A percentile compares a stretch with the other conserved stretches of the same genome.
Conservation (phyloP, 2,329 filamentous ascomycete species). For the Claviceps cyperi region DNA sequence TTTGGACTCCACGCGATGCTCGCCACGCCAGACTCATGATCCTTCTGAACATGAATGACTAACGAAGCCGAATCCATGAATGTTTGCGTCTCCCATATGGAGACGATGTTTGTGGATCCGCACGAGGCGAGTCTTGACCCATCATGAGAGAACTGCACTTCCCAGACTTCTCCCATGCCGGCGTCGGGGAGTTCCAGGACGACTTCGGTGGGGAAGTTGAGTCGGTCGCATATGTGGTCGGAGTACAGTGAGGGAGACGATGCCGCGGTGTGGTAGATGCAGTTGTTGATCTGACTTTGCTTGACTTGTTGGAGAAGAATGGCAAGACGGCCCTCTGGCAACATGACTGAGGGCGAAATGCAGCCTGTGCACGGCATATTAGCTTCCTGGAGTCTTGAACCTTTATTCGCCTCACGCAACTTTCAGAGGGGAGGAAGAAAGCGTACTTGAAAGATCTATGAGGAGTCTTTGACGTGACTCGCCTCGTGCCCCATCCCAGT, state of each 20-base stretch:
- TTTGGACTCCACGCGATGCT: constrained; percentile 88
- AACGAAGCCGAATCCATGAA: constrained; percentile 53
- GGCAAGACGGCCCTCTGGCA: constrained; percentile 79
- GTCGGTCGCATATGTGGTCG: constrained; percentile 71
- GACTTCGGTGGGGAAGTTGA: constrained; percentile 62
- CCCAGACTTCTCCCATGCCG: constrained; percentile 77
- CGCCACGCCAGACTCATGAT: constrained; percentile 58
- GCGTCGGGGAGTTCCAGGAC: constrained; percentile 53
- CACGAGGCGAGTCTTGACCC: constrained; percentile 72
- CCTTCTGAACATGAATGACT: constrained; percentile 19
- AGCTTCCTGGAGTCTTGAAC: background rate
- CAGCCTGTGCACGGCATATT: constrained; percentile 39
- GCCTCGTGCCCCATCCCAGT: constrained; percentile 72
- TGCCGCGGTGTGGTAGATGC: constrained; percentile 76
- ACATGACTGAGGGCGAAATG: constrained; percentile 93
- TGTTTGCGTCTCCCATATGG: constrained; percentile 66
- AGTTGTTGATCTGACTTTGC: constrained; percentile 65
- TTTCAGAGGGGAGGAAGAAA: no score
- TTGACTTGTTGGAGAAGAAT: constrained; percentile 73
- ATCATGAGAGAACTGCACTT: constrained; percentile 78
- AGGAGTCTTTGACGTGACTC: constrained; percentile 61
- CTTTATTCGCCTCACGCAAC: background rate
- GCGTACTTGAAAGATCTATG: constrained; percentile 68
- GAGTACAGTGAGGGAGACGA: constrained; percentile 72
- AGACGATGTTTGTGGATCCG: constrained; percentile 57